Percentiles rank a stretch among this genome's conserved stretches.
phyloP scores from a whole-genome alignment of 768 basidiomycete species.

The Suillus fuscotomentosus region DNA sequence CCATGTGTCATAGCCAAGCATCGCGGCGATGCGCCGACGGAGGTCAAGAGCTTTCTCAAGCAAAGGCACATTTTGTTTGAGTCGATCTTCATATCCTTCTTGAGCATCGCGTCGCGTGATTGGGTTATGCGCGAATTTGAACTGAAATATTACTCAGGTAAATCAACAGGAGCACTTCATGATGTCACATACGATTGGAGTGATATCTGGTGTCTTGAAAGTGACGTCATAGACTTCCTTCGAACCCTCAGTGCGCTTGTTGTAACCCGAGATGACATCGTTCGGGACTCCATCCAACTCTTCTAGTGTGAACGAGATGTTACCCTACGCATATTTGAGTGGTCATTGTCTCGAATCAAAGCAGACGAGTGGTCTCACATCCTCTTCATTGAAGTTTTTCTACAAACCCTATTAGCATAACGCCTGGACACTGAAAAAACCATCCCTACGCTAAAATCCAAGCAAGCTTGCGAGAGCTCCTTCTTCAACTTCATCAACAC shows the following conservation, averaged over 20 bases:
- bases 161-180: not conserved
- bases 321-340: slow-evolving; percentile 39
- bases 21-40: slow-evolving; percentile 62
- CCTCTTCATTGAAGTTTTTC: slow-evolving; percentile 92
- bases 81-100: slow-evolving; percentile 67
- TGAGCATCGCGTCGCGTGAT: slow-evolving; percentile 64
- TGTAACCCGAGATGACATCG: slow-evolving; percentile 78
- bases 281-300: slow-evolving; percentile 80
- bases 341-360: not conserved
- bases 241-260: slow-evolving; percentile 57
- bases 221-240: slow-evolving; percentile 70
- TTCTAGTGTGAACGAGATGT: slow-evolving; percentile 62
- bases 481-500: slow-evolving; percentile 66
- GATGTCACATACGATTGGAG: slow-evolving; percentile 57
- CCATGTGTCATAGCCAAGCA: slow-evolving; percentile 78
- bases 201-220: slow-evolving; percentile 81
- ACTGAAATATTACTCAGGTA: slow-evolving; percentile 37
- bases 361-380: slow-evolving; percentile 38
- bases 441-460: slow-evolving; percentile 72
- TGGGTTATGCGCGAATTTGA: slow-evolving; percentile 76
- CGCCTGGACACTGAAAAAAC: not conserved
- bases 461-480: slow-evolving; percentile 68
- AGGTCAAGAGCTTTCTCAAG: slow-evolving; percentile 67
- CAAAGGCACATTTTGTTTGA: slow-evolving; percentile 67
- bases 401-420: slow-evolving; percentile 20